phyloP scores from a whole-genome alignment of 768 basidiomycete genomes.

The Coprinopsis strossmayeri region DNA sequence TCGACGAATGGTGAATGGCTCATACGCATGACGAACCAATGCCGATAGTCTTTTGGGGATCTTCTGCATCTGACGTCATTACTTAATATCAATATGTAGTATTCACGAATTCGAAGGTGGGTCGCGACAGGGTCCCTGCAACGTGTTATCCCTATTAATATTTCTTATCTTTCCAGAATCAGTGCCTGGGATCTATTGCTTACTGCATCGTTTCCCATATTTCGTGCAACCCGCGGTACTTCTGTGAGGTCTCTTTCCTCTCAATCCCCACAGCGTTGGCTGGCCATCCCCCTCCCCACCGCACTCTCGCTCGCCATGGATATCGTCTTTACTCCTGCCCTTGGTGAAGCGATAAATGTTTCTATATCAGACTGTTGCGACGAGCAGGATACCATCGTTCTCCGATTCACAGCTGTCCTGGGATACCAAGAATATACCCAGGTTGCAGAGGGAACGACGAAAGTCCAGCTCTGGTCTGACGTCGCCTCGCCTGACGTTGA shows the following conservation, averaged over 20 bases:
- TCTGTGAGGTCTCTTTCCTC: neutral
- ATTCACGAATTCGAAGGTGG: neutral
- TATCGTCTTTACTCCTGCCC: constrained; percentile 32
- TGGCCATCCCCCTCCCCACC: neutral
- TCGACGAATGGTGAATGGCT: constrained; percentile 1
- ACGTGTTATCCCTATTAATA: neutral
- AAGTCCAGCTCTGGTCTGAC: constrained; percentile 40
- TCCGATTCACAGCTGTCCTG: constrained; percentile 33
- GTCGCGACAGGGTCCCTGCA: neutral
- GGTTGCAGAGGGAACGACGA: constrained; percentile 22
- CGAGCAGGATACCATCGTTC: constrained; percentile 15
- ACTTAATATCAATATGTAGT: too few relatives aligned
- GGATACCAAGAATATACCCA: constrained; percentile 22
- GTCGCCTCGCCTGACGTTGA: constrained; percentile 18
- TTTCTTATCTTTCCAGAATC: neutral
- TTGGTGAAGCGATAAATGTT: constrained; percentile 26
- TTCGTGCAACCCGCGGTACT: neutral
- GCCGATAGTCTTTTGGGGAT: too few relatives aligned
- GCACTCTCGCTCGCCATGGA: constrained; percentile 20
- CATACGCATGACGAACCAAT: too few relatives aligned
- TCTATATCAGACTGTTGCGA: constrained; percentile 15
- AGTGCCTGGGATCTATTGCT: neutral
- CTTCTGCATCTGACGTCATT: neutral
- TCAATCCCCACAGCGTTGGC: neutral
- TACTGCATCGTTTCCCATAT: neutral